Base-by-base conservation (phyloP, 1,284 basidiomycete genomes). In the Ceraceosorus guamensis region DNA sequence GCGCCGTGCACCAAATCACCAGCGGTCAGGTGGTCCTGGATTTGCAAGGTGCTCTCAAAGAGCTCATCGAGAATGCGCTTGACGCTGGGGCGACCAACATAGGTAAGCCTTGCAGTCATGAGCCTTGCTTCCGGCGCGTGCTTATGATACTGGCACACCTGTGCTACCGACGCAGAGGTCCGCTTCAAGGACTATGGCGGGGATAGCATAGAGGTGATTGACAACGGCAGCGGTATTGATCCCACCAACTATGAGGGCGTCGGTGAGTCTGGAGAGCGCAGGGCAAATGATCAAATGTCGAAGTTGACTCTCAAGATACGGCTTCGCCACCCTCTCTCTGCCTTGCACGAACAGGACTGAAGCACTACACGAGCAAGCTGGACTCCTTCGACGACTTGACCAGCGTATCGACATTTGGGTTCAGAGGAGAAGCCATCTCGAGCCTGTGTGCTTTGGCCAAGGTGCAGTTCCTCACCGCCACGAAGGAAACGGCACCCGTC, bases 1-100 rank as follows among this genome's bases (percentile, higher is more conserved):
- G 43, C 8, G 73, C 72, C 46, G 66, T 74, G 14, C 73, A 71
- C 50, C 63, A 70, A 10, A 68, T 97, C 56, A 89, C 91, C 0
- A 91, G 90, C 5, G 91, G 90, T 0, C 95, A 98, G 75, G 93
- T 98, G 34, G 87, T 98, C 0, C 82, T 93, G 33, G 91, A 97
- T 75, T 82, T 98, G 1, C 91, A 91, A 71, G 88, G 73, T 4
- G 90, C 90, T 0, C 86, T 98, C 55, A 98, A 98, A 75, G 95
- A 99, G 76, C 83, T 98, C 2, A 83, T 98, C 2, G 95, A 99
- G 78, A 99, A 99, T 75, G 89, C 89, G 57, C 79, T 97, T 32
- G 95, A 98, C 76, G 91, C 93, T 0, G 87, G 87, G 0, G 89
- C 92, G 0, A 90, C 88, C 0, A 85, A 79, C 63, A 85, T 98